Base-by-base conservation (phyloP, 495 filamentous ascomycete genomes). In the Cetradonia linearis region DNA sequence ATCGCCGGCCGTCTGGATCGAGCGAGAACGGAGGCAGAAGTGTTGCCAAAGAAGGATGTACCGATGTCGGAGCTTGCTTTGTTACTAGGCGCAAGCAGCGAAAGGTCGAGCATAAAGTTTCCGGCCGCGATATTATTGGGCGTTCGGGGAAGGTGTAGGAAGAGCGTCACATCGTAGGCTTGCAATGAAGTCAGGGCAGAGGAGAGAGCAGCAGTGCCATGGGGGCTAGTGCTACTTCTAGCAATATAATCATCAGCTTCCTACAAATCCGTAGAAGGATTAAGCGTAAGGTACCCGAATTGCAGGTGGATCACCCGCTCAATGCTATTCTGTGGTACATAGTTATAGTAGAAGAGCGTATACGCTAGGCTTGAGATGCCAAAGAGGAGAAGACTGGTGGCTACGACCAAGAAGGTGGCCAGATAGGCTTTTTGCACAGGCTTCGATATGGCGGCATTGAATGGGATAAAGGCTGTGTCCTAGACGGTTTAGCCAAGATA, bases 81-180 rank as follows among this genome's bases (percentile, higher is more conserved):
- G 5, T 69, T 69, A 16, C 68, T 65, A 42, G 70, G 69, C 2
- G 77, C 73, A 37, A 83, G 73, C 14, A 92, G 76, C 18, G 81
- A 74, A n/a, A 96, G 74, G 55, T 89, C 83, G 16, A 95, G 74
- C 91, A 97, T 97, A 78, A 97, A 97, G 72, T 96, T 96, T 25
- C 92, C 93, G 9, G 70, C 71, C 13, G 68, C 75, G 73, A 79
- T 66, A 56, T 82, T 82, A 1, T 69, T 67, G 8, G 76, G 78
- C 0, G 76, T 80, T 13, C 75, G 83, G 14, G 88, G 89, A 1
- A 93, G 76, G 71, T 83, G 88, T 31, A 93, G 76, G 71, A 78
- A 80, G 33, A 93, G 74, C 68, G 78, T 76, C 74, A 92, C 87
- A 65, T 83, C 81, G 67, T 86, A 89, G 55, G 73, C 67, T 64